Evolutionary conservation across 192 early-diverging fungal genomes (phyloP).

Genomic region (Backusella morwellensis): DNA sequence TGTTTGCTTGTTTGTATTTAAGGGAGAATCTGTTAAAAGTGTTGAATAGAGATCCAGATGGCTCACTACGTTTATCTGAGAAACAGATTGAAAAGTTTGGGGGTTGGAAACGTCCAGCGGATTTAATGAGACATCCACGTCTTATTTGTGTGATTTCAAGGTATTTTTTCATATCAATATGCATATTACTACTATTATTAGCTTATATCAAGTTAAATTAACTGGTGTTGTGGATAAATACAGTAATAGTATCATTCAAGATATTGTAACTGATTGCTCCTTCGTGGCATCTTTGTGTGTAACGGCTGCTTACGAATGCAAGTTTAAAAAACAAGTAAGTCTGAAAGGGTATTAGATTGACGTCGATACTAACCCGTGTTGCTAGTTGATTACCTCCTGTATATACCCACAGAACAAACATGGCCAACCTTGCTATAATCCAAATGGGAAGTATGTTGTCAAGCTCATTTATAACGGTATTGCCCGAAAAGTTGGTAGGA

Average conservation of each 20-base stretch:
- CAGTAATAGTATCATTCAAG: constrained; percentile 70
- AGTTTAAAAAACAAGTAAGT: constrained; percentile 66
- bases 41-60: constrained; percentile 71
- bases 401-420: constrained; percentile 79
- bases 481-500: constrained; percentile 63
- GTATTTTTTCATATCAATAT: not conserved
- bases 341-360: not conserved
- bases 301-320: constrained; percentile 73
- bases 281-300: constrained; percentile 93
- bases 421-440: constrained; percentile 79
- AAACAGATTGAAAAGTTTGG: constrained; percentile 74
- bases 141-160: constrained; percentile 69
- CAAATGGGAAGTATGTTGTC: constrained; percentile 85
- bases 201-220: not conserved
- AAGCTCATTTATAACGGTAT: constrained; percentile 87
- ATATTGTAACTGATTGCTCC: constrained; percentile 93
- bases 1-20: not conserved
- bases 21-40: constrained; percentile 22
- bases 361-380: not conserved
- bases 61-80: constrained; percentile 64
- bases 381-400: constrained; percentile 76
- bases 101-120: constrained; percentile 79
- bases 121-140: constrained; percentile 64
- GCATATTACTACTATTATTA: not conserved
- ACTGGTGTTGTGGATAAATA: not conserved